Conservation (phyloP, 306 rosid species). For the Cajanus cajan region DNA sequence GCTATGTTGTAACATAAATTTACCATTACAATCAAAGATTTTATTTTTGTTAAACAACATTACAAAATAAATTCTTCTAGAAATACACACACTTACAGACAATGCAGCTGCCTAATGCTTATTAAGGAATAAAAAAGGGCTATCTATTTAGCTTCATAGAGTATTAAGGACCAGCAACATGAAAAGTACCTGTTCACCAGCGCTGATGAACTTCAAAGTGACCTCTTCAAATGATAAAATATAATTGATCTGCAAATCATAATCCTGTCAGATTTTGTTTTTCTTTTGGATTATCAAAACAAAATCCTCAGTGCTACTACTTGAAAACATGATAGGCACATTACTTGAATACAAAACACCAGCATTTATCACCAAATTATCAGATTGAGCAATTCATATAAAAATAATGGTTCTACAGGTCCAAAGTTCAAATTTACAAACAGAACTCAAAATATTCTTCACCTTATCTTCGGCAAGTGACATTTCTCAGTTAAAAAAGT, state of each 20-base stretch:
- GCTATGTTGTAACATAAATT: not conserved
- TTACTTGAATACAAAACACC: not conserved
- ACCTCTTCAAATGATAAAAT: constrained; percentile 91
- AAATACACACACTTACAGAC: not conserved
- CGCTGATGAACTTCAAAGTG: constrained; percentile 82
- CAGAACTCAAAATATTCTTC: not conserved
- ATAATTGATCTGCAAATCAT: constrained; percentile 78
- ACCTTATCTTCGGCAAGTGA: not conserved
- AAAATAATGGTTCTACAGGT: not conserved
- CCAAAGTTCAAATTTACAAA: constrained; percentile 4
- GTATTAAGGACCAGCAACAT: constrained; percentile 1
- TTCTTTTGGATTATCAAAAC: not conserved
- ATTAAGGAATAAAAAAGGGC: constrained; percentile 12
- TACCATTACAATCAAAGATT: constrained; percentile 1
- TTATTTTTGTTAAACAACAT: not conserved
- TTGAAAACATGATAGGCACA: constrained; percentile 17
- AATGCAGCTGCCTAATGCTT: not conserved
- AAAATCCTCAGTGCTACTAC: constrained; percentile 15
- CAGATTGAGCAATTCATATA: not conserved
- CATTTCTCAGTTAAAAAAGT: not conserved
- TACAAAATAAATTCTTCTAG: not conserved
- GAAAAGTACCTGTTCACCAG: constrained; percentile 78
- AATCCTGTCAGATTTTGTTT: constrained; percentile 28
- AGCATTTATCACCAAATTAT: not conserved
- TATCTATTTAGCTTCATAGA: not conserved